Evolutionary conservation across 345 rosid species (phyloP).

Genomic region (Pistacia integerrima): DNA sequence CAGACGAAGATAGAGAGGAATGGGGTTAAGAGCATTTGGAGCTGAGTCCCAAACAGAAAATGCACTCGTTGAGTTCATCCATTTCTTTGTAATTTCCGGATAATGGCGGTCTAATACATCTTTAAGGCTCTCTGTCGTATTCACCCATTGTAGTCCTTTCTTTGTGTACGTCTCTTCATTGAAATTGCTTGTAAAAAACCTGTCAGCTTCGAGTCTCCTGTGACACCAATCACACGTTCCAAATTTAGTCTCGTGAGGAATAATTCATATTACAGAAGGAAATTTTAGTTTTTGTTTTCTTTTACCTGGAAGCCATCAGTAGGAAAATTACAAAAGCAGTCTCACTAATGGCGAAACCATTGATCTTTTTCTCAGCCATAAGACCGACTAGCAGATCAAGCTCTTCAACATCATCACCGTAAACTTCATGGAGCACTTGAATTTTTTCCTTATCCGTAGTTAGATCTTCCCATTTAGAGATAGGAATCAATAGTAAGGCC

Average conservation of each 20-base stretch:
- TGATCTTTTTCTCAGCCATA: constrained; percentile 67
- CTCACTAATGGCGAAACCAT: constrained; percentile 68
- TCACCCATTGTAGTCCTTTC: constrained; percentile 64
- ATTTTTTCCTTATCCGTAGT: constrained; percentile 39
- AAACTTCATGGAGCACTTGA: constrained; percentile 44
- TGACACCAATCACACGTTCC: background rate
- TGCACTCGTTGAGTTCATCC: constrained; percentile 65
- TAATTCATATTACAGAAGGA: no score
- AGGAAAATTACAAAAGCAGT: constrained; percentile 57
- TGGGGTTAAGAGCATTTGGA: constrained; percentile 22
- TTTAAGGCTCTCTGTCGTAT: constrained; percentile 46
- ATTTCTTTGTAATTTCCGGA: constrained; percentile 45
- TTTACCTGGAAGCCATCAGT: constrained; percentile 57
- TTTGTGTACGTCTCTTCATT: constrained; percentile 51
- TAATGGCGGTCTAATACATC: constrained; percentile 59
- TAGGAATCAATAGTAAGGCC: constrained; percentile 19
- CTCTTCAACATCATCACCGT: constrained; percentile 52
- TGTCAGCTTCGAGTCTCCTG: constrained; percentile 67
- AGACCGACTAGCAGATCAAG: constrained; percentile 60
- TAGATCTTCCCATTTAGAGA: constrained; percentile 39
- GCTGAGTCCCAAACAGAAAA: constrained; percentile 67
- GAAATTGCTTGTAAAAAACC: constrained; percentile 58
- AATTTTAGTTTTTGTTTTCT: no score
- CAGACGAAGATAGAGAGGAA: constrained; percentile 52
- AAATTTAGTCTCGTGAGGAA: no score